A percentile compares a stretch with the other conserved stretches of the same genome.
phyloP scores from a whole-genome alignment of 495 filamentous ascomycete species.

The Lasiosphaeria ovina region DNA sequence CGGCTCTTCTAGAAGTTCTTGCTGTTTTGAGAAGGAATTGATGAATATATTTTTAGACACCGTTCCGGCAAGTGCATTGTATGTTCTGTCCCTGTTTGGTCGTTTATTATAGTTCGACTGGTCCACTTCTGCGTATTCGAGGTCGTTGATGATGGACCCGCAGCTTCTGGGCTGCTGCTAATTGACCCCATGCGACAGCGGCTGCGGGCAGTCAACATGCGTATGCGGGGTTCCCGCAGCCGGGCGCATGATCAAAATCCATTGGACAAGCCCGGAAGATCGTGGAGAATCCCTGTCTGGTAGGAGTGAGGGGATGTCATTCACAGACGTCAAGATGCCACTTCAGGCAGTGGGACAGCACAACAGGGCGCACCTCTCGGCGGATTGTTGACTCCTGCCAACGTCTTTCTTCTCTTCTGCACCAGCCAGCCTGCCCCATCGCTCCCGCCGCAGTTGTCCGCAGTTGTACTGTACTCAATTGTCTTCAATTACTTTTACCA shows the following conservation, averaged over 20 bases:
- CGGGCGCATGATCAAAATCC: constrained; percentile 14
- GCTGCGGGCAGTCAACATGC: not conserved
- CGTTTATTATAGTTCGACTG: not conserved
- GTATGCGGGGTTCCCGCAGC: constrained; percentile 23
- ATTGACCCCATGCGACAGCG: constrained; percentile 3
- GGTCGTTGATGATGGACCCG: not conserved
- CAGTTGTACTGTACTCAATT: too few relatives aligned
- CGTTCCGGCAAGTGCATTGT: not conserved
- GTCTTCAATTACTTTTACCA: not conserved
- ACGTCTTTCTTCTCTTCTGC: not conserved
- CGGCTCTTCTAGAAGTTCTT: too few relatives aligned
- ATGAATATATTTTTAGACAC: too few relatives aligned
- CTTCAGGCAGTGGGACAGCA: not conserved
- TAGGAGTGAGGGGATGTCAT: not conserved
- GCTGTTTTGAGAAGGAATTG: too few relatives aligned
- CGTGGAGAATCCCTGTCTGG: constrained; percentile 20
- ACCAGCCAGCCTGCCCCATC: not conserved
- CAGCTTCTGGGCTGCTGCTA: not conserved
- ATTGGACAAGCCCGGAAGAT: constrained; percentile 14
- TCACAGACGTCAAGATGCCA: not conserved
- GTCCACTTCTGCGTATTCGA: not conserved
- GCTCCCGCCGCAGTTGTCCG: not conserved
- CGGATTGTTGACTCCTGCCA: not conserved
- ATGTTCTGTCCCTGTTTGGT: not conserved
- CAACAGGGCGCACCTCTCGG: not conserved